These are phyloP conservation scores for Xylaria hypoxylon DNA, from an alignment of 2,329 filamentous ascomycete genomes.

Conservation along the genomic window DNA sequence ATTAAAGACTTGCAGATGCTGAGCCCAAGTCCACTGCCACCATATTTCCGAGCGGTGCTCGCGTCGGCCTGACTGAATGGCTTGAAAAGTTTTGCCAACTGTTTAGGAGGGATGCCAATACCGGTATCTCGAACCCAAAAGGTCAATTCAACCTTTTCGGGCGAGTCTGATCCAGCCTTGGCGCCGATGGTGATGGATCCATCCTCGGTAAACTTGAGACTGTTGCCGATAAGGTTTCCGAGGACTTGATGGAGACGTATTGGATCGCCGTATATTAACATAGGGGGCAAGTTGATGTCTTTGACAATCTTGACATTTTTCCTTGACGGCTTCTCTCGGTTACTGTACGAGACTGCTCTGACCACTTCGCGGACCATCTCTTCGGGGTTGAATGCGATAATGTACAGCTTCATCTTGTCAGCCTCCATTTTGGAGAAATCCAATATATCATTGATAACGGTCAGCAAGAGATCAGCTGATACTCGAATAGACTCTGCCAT, in stretches of 20 bases:
- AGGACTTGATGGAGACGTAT: constrained; percentile 75
- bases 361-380: constrained; percentile 76
- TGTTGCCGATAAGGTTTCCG: constrained; percentile 91
- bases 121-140: constrained; percentile 92
- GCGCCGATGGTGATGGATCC: constrained; percentile 88
- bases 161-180: constrained; percentile 76
- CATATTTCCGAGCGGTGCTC: constrained; percentile 90
- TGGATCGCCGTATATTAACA: constrained; percentile 76
- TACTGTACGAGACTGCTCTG: constrained; percentile 73
- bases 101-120: constrained; percentile 87
- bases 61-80: constrained; percentile 94
- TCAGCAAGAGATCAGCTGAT: constrained; percentile 86
- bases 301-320: constrained; percentile 73
- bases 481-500: constrained; percentile 89
- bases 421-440: constrained; percentile 96
- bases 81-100: constrained; percentile 86
- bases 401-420: constrained; percentile 84
- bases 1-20: constrained; percentile 96
- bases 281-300: constrained; percentile 79
- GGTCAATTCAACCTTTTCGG: constrained; percentile 77
- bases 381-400: constrained; percentile 74
- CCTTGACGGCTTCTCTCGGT: constrained; percentile 70
- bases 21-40: constrained; percentile 88
- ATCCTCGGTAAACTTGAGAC: constrained; percentile 90
- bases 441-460: constrained; percentile 95